Evolutionary conservation across 768 basidiomycete species (phyloP), one percentile per base, ranked within the genome.

Genomic region (Agaricus sinodeliciosus): DNA sequence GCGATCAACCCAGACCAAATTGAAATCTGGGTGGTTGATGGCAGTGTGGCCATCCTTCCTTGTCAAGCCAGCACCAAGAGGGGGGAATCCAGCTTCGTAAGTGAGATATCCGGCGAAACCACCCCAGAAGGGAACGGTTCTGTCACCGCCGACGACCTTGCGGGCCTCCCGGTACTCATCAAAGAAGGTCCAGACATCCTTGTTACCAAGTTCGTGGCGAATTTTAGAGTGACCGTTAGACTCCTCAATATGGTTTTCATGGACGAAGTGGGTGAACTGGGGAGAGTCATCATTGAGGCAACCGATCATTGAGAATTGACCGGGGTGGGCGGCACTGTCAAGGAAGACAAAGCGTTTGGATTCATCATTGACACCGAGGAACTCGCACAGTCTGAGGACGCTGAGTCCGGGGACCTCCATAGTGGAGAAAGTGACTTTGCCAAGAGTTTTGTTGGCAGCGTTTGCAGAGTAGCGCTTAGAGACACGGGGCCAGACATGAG

Each of bases 71-170:
- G 84, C 69, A 18, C 70, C 63, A 22, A 90, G 66, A 6, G 79
- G 72, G 41, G 76, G 67, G 4, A 84, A 76, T 11, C 89, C 90
- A 15, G 90, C 72, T 64, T 91, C 90, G 61, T 92, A 93, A 59
- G 85, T 87, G 55, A 92, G 67, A 55, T 78, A 81, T 8, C 90
- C 90, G 19, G 91, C 66, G 12, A 92, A 70, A 19, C 90, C 90
- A 34, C 89, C 90, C 87, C 89, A 90, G 64, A 92, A 92, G 0
- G 89, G 90, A 41, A 82, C 64, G 9, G 81, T 74, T 6, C 72
- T 58, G 39, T 60, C 60, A 3, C 87, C 85, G 19, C 73, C 73
- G 19, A 59, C 55, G 8, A 75, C 79, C 54, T 71, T 73, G 45
- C 69, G 73, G 16, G 67, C 56, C 31, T 70, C 75, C 84, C 90